Evolutionary conservation across 495 filamentous ascomycete genomes (phyloP), one percentile per base, ranked within the genome.

Genomic region (Penicillium bialowiezense): DNA sequence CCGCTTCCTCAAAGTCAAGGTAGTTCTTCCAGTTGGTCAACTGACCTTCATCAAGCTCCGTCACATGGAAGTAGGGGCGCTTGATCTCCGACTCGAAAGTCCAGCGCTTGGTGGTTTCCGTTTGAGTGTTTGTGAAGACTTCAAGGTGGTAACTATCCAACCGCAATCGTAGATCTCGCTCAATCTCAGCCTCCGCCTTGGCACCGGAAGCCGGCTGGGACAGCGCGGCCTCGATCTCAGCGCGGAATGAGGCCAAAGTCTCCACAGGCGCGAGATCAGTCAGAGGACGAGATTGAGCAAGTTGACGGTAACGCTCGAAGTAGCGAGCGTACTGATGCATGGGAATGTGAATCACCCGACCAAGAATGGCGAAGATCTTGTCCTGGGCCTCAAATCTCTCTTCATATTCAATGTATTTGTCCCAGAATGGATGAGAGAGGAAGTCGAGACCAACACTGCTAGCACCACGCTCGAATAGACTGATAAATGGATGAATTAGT

Each of bases 291-390:
- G 68, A 78, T 51, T 88, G 83, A 0, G 91, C 86, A 15, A 93
- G 73, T 52, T 87, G 80, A 14, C 89, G 86, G 70, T 91, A 96
- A 0, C 89, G 84, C 65, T 97, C 91, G 58, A 91, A 97, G 71
- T 97, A 97, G 9, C 91, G 85, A 14, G 89, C 86, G 75, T 96
- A 97, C 64, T 97, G 91, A 62, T 98, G 91, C 85, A 96, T 89
- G 1, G 95, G 95, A 34, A 99, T 92, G 60, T 89, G 84, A 41
- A 96, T 87, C 36, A 97, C 80, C 29, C 95, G 89, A 38, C 79
- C 80, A 23, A 97, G 77, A 43, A 99, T 89, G 7, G 79, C 80
- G 51, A 96, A 92, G 42, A 97, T 90, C 62, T 84, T 88, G 51
- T 95, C 89, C 24, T 87, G 82, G 0, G 87, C 86, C 61, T 96